Percentiles rank a stretch among this genome's conserved stretches.
phyloP scores from a whole-genome alignment of 306 rosid genomes.

The Argentina anserina region DNA sequence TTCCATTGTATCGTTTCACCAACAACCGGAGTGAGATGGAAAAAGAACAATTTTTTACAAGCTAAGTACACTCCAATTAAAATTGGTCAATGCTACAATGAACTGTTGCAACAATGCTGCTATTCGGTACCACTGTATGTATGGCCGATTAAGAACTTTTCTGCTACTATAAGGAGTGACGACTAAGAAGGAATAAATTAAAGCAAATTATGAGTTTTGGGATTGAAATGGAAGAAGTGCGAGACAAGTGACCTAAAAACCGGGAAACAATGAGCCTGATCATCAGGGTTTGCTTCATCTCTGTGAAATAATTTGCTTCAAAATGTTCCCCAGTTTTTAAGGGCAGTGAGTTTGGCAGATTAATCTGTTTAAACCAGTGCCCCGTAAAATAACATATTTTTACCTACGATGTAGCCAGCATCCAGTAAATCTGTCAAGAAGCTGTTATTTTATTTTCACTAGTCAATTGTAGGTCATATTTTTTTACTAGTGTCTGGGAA shows the following conservation, averaged over 20 bases:
- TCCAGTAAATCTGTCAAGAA: neutral
- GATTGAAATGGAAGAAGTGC: neutral
- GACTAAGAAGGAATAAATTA: neutral
- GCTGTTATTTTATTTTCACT: neutral
- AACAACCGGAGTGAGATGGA: neutral
- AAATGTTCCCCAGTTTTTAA: slow-evolving; percentile 23
- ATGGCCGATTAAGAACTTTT: slow-evolving; percentile 3
- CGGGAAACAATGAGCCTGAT: slow-evolving; percentile 41
- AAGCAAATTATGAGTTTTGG: neutral
- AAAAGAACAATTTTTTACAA: neutral
- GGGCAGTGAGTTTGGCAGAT: slow-evolving; percentile 32
- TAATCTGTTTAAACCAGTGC: slow-evolving; percentile 40
- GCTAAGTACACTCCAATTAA: neutral
- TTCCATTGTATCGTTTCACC: neutral
- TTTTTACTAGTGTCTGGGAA: neutral
- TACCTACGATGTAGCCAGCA: neutral
- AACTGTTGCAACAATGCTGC: neutral
- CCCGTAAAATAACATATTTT: slow-evolving; percentile 18
- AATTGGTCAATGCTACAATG: neutral
- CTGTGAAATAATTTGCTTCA: neutral
- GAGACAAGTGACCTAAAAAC: slow-evolving; percentile 34
- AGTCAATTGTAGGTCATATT: neutral
- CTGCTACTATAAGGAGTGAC: neutral
- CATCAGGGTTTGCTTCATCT: slow-evolving; percentile 18
- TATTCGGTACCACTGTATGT: neutral